A percentile compares a stretch with the other conserved stretches of the same genome.
Conservation (phyloP, 73 alveolate species). For the Halteria grandinella region DNA sequence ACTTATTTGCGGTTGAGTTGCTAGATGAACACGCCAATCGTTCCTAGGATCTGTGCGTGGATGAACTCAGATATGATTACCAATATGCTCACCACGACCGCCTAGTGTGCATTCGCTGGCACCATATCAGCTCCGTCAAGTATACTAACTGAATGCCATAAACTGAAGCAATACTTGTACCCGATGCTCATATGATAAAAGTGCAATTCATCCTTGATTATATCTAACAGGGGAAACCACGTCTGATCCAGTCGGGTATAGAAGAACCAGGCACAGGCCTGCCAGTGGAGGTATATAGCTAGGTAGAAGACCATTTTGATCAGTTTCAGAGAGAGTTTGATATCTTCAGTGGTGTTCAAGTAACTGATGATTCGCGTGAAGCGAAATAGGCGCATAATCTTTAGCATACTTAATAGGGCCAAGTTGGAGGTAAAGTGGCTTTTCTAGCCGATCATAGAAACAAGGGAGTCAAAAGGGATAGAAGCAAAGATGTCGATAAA, state of each 20-base stretch:
- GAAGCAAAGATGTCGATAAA: slow-evolving; percentile 66
- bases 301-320: slow-evolving; percentile 55
- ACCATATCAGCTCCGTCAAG: too few species aligned
- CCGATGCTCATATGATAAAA: slow-evolving; percentile 11
- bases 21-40: too few species aligned
- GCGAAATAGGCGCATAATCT: slow-evolving; percentile 62
- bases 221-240: background rate
- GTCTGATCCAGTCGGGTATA: slow-evolving; percentile 67
- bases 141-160: too few species aligned
- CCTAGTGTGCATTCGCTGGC: too few species aligned
- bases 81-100: too few species aligned
- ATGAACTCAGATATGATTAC: too few species aligned
- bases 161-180: slow-evolving; percentile 50
- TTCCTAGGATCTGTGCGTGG: too few species aligned
- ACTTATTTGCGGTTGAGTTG: too few species aligned
- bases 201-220: slow-evolving; percentile 24
- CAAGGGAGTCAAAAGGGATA: slow-evolving; percentile 63
- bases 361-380: slow-evolving; percentile 60
- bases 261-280: slow-evolving; percentile 79
- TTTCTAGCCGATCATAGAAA: background rate
- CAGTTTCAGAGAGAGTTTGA: slow-evolving; percentile 57
- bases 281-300: slow-evolving; percentile 67
- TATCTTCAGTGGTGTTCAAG: slow-evolving; percentile 56
- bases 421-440: background rate
- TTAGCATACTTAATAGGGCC: slow-evolving; percentile 60